phyloP scores from a whole-genome alignment of 1,284 basidiomycete species.

The Butyriboletus appendiculatus region DNA sequence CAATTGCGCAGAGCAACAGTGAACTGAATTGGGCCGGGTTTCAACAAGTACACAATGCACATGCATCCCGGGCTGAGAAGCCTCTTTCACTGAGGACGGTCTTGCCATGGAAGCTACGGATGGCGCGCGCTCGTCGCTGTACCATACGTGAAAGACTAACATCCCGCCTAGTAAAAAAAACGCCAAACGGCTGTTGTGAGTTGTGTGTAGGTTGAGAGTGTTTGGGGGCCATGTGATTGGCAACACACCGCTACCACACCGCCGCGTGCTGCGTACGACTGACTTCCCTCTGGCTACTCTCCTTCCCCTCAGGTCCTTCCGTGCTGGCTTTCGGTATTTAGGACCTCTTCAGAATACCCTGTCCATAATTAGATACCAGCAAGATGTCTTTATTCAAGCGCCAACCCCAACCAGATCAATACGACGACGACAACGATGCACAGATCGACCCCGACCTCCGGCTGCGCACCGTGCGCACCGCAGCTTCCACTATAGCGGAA shows the following conservation, averaged over 20 bases:
- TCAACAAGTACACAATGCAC: background rate
- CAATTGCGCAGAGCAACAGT: background rate
- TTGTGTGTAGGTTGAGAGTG: background rate
- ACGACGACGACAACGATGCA: constrained; percentile 52
- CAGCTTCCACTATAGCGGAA: constrained; percentile 86
- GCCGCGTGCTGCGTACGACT: background rate
- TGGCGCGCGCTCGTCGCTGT: no score
- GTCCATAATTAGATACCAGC: constrained; percentile 17
- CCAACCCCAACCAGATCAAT: constrained; percentile 31
- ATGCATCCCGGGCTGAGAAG: no score
- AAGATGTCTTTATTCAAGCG: constrained; percentile 37
- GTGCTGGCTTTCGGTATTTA: constrained; percentile 25
- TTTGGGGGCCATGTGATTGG: background rate
- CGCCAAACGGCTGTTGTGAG: background rate
- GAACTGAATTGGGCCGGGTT: background rate
- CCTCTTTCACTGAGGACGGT: no score
- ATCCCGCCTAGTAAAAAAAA: no score
- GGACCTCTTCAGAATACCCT: constrained; percentile 15
- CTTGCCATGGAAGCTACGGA: no score
- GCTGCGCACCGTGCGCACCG: constrained; percentile 85
- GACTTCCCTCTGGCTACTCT: no score
- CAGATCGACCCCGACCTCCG: constrained; percentile 83
- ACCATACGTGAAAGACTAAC: no score
- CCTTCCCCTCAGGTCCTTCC: constrained; percentile 17
- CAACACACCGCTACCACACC: background rate